Evolutionary conservation across 2,329 filamentous ascomycete species (phyloP).

Genomic region (Volutella citrinella): DNA sequence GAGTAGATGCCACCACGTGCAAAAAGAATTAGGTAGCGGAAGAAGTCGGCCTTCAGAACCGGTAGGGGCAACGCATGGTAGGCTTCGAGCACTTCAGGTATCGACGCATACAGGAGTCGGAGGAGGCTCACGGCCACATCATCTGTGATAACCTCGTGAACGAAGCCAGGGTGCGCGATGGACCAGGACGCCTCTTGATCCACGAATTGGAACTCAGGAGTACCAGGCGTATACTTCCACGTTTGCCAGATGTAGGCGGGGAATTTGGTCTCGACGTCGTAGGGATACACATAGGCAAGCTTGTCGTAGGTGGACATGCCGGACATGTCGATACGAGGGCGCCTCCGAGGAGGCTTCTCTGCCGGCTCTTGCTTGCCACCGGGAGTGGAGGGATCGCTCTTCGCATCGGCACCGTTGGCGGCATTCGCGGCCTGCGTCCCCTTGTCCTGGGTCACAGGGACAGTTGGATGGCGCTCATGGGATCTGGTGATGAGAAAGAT

Average conservation of each 20-base stretch:
- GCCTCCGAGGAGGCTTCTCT: slow-evolving; percentile 20
- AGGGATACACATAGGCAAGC: slow-evolving; percentile 90
- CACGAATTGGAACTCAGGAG: slow-evolving; percentile 75
- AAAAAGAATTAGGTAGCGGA: slow-evolving; percentile 67
- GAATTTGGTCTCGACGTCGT: slow-evolving; percentile 84
- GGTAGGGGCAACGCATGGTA: slow-evolving; percentile 70
- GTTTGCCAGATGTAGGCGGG: slow-evolving; percentile 99
- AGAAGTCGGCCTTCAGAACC: slow-evolving; percentile 77
- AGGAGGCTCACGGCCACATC: slow-evolving; percentile 78
- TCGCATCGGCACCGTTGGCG: slow-evolving; percentile 17
- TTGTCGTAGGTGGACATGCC: slow-evolving; percentile 73
- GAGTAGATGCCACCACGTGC: slow-evolving; percentile 70
- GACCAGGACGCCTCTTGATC: slow-evolving; percentile 89
- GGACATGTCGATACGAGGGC: slow-evolving; percentile 63
- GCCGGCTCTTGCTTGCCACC: slow-evolving; percentile 16
- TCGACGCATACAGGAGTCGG: slow-evolving; percentile 78
- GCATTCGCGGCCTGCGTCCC: slow-evolving; percentile 13
- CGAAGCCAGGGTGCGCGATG: slow-evolving; percentile 80
- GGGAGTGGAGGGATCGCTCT: slow-evolving; percentile 15
- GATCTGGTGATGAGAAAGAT: slow-evolving; percentile 67
- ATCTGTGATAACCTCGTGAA: slow-evolving; percentile 97
- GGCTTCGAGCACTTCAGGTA: slow-evolving; percentile 76
- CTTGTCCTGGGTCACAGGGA: slow-evolving; percentile 10
- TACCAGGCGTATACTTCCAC: slow-evolving; percentile 84
- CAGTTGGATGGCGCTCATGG: slow-evolving; percentile 36